phyloP scores from a whole-genome alignment of 495 filamentous ascomycete species.

The Penicillium maclennaniae region DNA sequence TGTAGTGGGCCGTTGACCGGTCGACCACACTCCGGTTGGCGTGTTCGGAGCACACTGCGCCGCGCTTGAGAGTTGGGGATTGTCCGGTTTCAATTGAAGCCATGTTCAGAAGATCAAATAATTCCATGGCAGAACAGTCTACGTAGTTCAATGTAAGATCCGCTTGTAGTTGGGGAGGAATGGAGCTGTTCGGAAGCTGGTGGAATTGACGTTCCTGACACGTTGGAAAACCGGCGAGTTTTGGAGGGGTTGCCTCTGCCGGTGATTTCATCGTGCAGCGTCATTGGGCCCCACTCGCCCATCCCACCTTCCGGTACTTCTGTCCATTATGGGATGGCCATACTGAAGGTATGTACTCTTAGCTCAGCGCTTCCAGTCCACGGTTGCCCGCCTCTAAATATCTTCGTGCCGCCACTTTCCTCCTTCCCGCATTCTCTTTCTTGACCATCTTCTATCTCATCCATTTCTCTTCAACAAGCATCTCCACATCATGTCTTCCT shows the following conservation, averaged over 20 bases:
- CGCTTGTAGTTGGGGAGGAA: not conserved
- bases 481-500: conserved; percentile 63
- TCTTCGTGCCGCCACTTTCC: conserved; percentile 29
- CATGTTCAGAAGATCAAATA: not conserved
- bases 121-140: not conserved
- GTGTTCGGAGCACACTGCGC: conserved; percentile 40
- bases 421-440: conserved; percentile 17
- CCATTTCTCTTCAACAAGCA: conserved; percentile 6
- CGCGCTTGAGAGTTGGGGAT: conserved; percentile 19
- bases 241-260: not conserved
- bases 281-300: conserved; percentile 37
- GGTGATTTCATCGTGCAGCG: conserved; percentile 27
- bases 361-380: conserved; percentile 9
- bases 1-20: conserved; percentile 32
- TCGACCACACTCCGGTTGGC: conserved; percentile 26
- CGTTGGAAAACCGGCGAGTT: not conserved
- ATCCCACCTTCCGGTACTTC: conserved; percentile 27
- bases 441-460: conserved; percentile 11
- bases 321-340: conserved; percentile 1
- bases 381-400: conserved; percentile 28
- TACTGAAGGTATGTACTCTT: conserved; percentile 16
- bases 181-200: not conserved
- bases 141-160: not conserved
- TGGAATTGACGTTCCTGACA: not conserved
- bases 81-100: not conserved